Base-by-base conservation (phyloP, 1,284 basidiomycete genomes). In the Apiotrichum domesticum region DNA sequence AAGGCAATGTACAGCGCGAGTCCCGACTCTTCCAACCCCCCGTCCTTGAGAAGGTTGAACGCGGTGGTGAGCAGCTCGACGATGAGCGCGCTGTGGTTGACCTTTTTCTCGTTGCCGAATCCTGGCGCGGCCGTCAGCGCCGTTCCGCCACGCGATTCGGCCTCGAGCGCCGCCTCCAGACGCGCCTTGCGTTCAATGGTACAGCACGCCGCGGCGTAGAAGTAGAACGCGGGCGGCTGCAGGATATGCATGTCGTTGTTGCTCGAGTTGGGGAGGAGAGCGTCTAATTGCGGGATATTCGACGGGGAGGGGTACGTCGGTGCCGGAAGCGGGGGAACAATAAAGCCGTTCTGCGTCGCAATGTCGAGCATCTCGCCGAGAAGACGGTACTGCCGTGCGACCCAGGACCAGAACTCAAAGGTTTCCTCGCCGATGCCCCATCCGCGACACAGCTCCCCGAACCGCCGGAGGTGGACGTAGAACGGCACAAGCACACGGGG, bases 341-440 rank as follows among this genome's bases (percentile, higher is more conserved):
- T 54, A 56, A 43, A 79, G 1, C 85, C 85, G 0, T 83, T 81
- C 33, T 82, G 81, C 0, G 85, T 81, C 1, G 87, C 92, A 61
- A 89, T 83, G 61, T 95, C 90, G 2, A 95, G 80, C 2, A 96
- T 78, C 72, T 96, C 93, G 10, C 87, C 90, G 35, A 96, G 83
- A 21, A 92, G 82, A 6, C 91, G 87, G 68, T 95, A 91, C 88
- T 97, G 92, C 68, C 93, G 82, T 7, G 89, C 87, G 52, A 93
- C 81, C 95, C 94, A 98, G 64, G 87, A 88, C 95, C 95, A 98
- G 70, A 86, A 98, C 73, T 98, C 96, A 65, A 89, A 96, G 0
- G 90, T 96, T 66, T 92, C 88, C 66, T 93, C 90, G n/a, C 93
- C 93, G 54, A 98, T 97, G 3, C 90, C 91, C 95, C 95, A 98